These are phyloP conservation scores for Dispira simplex DNA, from an alignment of 192 early-diverging fungal genomes.

Conservation along the genomic window DNA sequence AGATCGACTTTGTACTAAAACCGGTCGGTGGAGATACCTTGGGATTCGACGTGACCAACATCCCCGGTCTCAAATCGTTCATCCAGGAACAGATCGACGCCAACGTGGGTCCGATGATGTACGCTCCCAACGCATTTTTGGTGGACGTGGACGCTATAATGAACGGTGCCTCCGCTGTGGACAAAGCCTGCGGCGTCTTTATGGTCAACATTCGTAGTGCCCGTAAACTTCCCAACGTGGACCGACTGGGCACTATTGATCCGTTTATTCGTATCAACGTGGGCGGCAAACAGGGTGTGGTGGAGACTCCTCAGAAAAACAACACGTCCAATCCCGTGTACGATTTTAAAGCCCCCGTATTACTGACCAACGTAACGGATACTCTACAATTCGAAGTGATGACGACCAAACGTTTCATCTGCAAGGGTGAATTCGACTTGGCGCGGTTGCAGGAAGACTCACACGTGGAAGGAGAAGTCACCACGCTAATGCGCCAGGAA, in stretches of 20 bases:
- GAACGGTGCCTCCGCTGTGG: constrained; percentile 39
- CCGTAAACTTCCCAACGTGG: constrained; percentile 67
- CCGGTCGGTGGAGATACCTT: constrained; percentile 76
- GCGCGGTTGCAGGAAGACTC: constrained; percentile 28
- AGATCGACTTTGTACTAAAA: constrained; percentile 77
- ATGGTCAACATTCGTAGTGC: constrained; percentile 65
- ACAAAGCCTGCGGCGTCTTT: constrained; percentile 75
- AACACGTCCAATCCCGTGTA: constrained; percentile 76
- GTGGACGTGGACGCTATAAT: constrained; percentile 68
- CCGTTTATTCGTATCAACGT: constrained; percentile 68
- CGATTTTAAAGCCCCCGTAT: constrained; percentile 61
- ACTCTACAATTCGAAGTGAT: constrained; percentile 61
- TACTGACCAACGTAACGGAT: constrained; percentile 63
- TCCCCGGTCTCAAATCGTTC: constrained; percentile 69
- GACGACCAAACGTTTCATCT: constrained; percentile 65
- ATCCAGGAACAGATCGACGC: constrained; percentile 37
- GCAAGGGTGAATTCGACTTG: constrained; percentile 41
- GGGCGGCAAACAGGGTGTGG: constrained; percentile 47
- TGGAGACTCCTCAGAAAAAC: constrained; percentile 42
- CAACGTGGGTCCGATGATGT: constrained; percentile 66
- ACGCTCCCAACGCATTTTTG: constrained; percentile 62
- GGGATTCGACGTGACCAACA: constrained; percentile 77
- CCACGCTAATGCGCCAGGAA: constrained; percentile 28
- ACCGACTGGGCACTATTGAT: constrained; percentile 78
- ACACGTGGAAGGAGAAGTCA: constrained; percentile 24